These are phyloP conservation scores for Obelidium mucronatum DNA, from an alignment of 192 early-diverging fungal species.

Conservation along the genomic window DNA sequence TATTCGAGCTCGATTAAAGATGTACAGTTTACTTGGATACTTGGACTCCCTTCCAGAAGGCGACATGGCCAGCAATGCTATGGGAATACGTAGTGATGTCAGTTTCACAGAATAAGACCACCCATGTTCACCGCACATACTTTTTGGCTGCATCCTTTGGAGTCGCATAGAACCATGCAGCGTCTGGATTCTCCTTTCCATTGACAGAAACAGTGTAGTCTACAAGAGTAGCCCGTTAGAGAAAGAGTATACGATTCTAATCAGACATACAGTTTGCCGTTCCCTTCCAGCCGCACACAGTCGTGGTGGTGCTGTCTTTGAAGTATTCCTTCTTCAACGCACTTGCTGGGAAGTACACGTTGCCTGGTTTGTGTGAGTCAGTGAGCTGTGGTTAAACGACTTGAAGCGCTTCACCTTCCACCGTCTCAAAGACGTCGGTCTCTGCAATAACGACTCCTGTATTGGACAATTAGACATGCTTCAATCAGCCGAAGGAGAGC, in stretches of 20 bases:
- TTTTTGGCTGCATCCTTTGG: conserved; percentile 55
- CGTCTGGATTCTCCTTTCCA: conserved; percentile 54
- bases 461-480: not conserved
- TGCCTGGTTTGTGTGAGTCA: not conserved
- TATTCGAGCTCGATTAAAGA: no score
- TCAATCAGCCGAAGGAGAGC: not conserved
- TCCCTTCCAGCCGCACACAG: conserved; percentile 58
- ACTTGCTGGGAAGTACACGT: conserved; percentile 49
- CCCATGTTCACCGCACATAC: not conserved
- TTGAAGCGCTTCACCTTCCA: conserved; percentile 48
- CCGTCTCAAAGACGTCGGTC: conserved; percentile 45
- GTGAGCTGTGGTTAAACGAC: no score
- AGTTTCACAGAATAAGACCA: not conserved
- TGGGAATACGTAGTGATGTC: not conserved
- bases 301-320: conserved; percentile 40
- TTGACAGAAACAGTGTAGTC: conserved; percentile 53
- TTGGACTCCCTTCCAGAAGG: conserved; percentile 58
- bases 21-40: conserved; percentile 20
- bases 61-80: conserved; percentile 55
- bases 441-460: conserved; percentile 48
- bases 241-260: not conserved
- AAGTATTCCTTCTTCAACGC: conserved; percentile 53
- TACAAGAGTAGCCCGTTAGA: not conserved
- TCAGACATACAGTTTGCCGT: conserved; percentile 23
- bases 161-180: conserved; percentile 56